These are phyloP conservation scores for Phylloporus sp. DNA, from an alignment of 768 basidiomycete genomes.

Conservation along the genomic window DNA sequence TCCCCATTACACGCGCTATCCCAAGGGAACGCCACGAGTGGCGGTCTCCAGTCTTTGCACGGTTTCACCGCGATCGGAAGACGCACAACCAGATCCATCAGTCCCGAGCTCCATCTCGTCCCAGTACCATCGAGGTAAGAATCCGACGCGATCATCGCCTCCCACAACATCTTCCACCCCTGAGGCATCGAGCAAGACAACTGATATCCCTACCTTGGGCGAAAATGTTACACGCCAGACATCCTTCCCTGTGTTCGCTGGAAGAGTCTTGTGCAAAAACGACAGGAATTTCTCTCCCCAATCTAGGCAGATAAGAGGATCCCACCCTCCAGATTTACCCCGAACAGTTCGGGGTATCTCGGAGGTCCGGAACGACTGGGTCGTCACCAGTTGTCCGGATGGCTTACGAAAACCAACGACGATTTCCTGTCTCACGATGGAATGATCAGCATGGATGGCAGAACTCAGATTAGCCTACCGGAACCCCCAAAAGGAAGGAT, in stretches of 20 bases:
- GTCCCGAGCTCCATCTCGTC: slow-evolving; percentile 20
- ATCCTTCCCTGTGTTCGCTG: slow-evolving; percentile 21
- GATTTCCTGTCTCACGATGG: slow-evolving; percentile 53
- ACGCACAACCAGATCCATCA: slow-evolving; percentile 3
- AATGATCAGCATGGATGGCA: not conserved
- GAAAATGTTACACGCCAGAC: slow-evolving; percentile 74
- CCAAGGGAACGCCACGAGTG: slow-evolving; percentile 11
- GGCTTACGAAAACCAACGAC: slow-evolving; percentile 85
- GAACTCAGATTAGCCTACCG: slow-evolving; percentile 42
- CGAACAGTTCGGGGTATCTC: slow-evolving; percentile 76
- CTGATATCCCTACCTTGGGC: slow-evolving; percentile 55
- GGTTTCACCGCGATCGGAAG: slow-evolving; percentile 7
- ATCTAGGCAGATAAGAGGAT: slow-evolving; percentile 66
- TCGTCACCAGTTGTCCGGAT: slow-evolving; percentile 59
- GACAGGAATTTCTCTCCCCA: slow-evolving; percentile 67
- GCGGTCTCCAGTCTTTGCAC: not conserved
- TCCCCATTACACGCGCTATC: slow-evolving; percentile 22
- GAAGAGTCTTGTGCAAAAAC: slow-evolving; percentile 44
- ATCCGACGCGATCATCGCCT: slow-evolving; percentile 75
- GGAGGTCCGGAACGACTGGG: slow-evolving; percentile 73
- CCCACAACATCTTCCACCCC: slow-evolving; percentile 56
- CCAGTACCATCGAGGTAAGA: slow-evolving; percentile 72
- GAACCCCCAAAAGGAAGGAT: slow-evolving; percentile 89
- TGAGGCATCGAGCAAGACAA: slow-evolving; percentile 43
- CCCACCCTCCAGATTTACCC: slow-evolving; percentile 72